These are phyloP conservation scores for Pugionium dolabratum DNA, from an alignment of 345 rosid genomes.

Conservation along the genomic window DNA sequence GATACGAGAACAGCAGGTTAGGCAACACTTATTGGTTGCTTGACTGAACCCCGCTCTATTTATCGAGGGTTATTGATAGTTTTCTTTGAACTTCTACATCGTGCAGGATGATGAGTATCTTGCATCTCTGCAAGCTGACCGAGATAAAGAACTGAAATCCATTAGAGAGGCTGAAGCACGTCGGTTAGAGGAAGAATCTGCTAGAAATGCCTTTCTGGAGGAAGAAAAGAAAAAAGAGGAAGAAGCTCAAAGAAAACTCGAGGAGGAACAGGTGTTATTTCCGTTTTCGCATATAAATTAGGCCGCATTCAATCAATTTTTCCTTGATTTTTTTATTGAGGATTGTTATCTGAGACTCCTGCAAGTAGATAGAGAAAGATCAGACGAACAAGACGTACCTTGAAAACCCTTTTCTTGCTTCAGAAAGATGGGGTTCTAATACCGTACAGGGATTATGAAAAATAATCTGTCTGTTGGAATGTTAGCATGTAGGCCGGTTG, in stretches of 20 bases:
- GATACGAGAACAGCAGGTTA: conserved; percentile 98
- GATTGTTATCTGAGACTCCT: not conserved
- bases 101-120: conserved; percentile 95
- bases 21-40: conserved; percentile 14
- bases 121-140: conserved; percentile 93
- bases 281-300: conserved; percentile 3
- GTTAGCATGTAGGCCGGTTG: conserved; percentile 6
- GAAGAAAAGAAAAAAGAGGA: conserved; percentile 75
- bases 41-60: not conserved
- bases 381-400: conserved; percentile 2
- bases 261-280: conserved; percentile 79
- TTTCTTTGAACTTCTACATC: conserved; percentile 32
- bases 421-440: not conserved
- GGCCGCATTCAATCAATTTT: not conserved
- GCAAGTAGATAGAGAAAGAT: conserved; percentile 1
- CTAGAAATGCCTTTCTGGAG: conserved; percentile 74
- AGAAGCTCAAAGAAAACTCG: conserved; percentile 66
- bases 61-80: conserved; percentile 10
- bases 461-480: not conserved
- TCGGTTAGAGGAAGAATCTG: conserved; percentile 68
- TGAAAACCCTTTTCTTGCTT: not conserved
- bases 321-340: not conserved
- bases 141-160: conserved; percentile 86
- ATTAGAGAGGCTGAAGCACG: conserved; percentile 84
- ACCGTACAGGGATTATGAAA: not conserved